phyloP scores from a whole-genome alignment of 441 rosid genomes.

The Lepidium campestre region DNA sequence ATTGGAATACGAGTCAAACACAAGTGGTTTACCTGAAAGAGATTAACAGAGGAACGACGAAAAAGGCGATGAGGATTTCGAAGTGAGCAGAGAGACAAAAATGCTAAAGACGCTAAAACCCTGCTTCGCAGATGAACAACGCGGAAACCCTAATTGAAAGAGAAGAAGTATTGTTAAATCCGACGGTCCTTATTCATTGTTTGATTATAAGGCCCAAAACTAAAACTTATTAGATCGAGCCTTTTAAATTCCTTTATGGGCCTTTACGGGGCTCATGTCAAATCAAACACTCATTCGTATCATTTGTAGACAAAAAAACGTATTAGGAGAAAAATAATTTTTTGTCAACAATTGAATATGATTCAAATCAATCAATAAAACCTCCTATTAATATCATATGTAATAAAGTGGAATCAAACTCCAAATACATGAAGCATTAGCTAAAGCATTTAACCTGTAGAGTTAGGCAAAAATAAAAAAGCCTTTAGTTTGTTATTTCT shows the following conservation, averaged over 20 bases:
- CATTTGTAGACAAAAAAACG: too few relatives aligned
- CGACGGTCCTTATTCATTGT: not conserved
- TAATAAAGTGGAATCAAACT: too few relatives aligned
- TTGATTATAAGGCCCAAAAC: not conserved
- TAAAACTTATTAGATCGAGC: not conserved
- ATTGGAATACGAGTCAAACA: not conserved
- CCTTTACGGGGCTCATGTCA: too few relatives aligned
- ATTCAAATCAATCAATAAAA: too few relatives aligned
- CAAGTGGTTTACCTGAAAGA: slow-evolving; percentile 1
- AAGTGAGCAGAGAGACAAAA: not conserved
- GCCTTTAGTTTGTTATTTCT: too few relatives aligned
- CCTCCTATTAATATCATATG: too few relatives aligned
- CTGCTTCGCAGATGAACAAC: not conserved
- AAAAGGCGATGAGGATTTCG: not conserved
- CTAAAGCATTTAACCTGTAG: too few relatives aligned
- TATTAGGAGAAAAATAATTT: too few relatives aligned
- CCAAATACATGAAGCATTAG: too few relatives aligned
- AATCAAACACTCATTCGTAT: too few relatives aligned
- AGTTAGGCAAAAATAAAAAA: too few relatives aligned
- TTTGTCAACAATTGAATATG: too few relatives aligned
- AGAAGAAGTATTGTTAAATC: not conserved
- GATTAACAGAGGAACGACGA: not conserved
- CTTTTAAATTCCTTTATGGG: not conserved
- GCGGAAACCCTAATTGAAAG: slow-evolving; percentile 5
- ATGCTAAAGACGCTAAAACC: not conserved